Evolutionary conservation across 345 rosid genomes (phyloP).

Genomic region (Rhodamnia argentea): DNA sequence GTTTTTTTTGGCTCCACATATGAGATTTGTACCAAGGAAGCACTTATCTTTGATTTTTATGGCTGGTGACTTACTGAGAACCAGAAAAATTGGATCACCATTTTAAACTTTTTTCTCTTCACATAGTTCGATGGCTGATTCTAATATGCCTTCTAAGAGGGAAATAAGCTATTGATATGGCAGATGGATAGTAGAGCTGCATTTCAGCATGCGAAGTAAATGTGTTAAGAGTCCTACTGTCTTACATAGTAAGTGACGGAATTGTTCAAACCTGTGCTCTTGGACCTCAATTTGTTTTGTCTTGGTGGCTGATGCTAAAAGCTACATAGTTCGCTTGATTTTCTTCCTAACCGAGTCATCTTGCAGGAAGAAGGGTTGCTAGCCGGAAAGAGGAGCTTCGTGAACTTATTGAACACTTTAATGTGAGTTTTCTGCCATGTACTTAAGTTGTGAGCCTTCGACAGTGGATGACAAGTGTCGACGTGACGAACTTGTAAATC

Average conservation of each 20-base stretch:
- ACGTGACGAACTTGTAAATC: neutral
- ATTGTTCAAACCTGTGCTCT: neutral
- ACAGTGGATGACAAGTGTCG: neutral
- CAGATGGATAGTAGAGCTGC: neutral
- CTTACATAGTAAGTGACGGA: neutral
- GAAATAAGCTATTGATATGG: neutral
- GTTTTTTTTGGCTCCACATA: neutral
- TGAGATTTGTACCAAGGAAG: neutral
- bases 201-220: neutral
- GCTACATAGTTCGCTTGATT: neutral
- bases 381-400: conserved; percentile 66
- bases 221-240: neutral
- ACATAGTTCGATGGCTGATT: neutral
- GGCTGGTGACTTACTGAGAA: neutral
- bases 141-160: neutral
- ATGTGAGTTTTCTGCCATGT: conserved; percentile 23
- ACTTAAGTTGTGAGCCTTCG: neutral
- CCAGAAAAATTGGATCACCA: neutral
- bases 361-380: conserved; percentile 72
- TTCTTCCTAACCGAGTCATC: neutral
- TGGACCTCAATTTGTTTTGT: neutral
- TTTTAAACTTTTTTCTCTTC: neutral
- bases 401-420: conserved; percentile 86
- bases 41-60: neutral
- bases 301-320: neutral